phyloP scores from a whole-genome alignment of 1,284 basidiomycete species.

The Sporisorium exsertum region DNA sequence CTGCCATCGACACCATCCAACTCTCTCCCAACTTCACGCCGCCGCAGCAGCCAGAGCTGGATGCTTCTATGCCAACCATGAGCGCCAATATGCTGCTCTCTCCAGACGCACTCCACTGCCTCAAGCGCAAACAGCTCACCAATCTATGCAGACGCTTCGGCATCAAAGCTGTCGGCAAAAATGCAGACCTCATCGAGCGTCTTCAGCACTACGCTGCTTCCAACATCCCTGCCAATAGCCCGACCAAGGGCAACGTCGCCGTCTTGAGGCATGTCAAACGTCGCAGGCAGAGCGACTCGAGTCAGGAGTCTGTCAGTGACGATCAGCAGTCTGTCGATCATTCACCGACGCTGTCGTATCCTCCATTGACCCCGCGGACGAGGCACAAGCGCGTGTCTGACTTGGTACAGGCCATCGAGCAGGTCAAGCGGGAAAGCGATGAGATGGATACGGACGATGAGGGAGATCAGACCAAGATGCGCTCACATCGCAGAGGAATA shows the following conservation, averaged over 20 bases:
- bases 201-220: slow-evolving; percentile 46
- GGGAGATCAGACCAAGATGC: slow-evolving; percentile 8
- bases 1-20: background rate
- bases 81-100: slow-evolving; percentile 47
- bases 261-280: slow-evolving; percentile 47
- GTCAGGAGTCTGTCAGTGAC: slow-evolving; percentile 26
- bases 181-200: slow-evolving; percentile 43
- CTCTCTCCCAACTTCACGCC: background rate
- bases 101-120: slow-evolving; percentile 54
- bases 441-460: slow-evolving; percentile 37
- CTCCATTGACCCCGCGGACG: slow-evolving; percentile 39
- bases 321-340: slow-evolving; percentile 8
- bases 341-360: background rate
- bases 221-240: slow-evolving; percentile 44
- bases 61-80: slow-evolving; percentile 15
- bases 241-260: slow-evolving; percentile 45
- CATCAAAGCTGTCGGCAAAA: slow-evolving; percentile 55
- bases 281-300: slow-evolving; percentile 35
- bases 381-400: slow-evolving; percentile 39
- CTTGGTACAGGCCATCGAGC: slow-evolving; percentile 41
- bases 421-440: slow-evolving; percentile 33
- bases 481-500: slow-evolving; percentile 22
- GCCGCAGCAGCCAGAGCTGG: slow-evolving; percentile 14
- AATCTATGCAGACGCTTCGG: slow-evolving; percentile 54
- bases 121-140: slow-evolving; percentile 58